Conservation (phyloP, 352 stramenopile genomes). For the Phytophthora ohioensis region DNA sequence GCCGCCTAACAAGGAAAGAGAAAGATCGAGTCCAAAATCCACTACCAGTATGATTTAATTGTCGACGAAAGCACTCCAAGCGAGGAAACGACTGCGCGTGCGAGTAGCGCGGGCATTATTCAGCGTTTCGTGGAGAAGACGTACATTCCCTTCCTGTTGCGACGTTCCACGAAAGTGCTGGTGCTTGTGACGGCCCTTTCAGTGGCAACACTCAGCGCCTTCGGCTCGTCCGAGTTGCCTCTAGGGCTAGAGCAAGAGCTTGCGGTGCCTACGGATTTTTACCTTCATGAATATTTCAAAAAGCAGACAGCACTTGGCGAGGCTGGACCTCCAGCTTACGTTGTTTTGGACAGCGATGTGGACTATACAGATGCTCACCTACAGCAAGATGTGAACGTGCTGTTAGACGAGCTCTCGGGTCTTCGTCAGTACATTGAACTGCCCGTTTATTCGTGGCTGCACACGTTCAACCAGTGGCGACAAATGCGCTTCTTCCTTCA, state of each 20-base stretch:
- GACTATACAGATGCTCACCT: conserved; percentile 76
- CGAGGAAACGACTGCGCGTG: background rate
- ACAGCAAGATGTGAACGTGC: conserved; percentile 66
- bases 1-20: conserved; percentile 22
- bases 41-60: conserved; percentile 42
- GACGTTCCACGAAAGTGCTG: conserved; percentile 61
- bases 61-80: conserved; percentile 26
- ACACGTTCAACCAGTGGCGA: conserved; percentile 89
- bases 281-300: conserved; percentile 91
- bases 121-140: conserved; percentile 72
- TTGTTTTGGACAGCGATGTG: conserved; percentile 65
- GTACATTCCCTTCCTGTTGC: conserved; percentile 74
- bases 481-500: conserved; percentile 85
- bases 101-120: conserved; percentile 43
- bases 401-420: conserved; percentile 77
- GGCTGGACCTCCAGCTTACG: conserved; percentile 88
- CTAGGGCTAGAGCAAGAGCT: conserved; percentile 91
- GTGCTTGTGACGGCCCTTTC: conserved; percentile 55
- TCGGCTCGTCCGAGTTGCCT: conserved; percentile 69
- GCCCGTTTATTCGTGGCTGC: conserved; percentile 89
- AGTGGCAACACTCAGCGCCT: conserved; percentile 54
- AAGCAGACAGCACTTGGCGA: conserved; percentile 86
- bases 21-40: conserved; percentile 26
- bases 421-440: conserved; percentile 84
- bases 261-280: conserved; percentile 88